Evolutionary conservation across 2,329 filamentous ascomycete species (phyloP).

Genomic region (Xylariaceae sp.): DNA sequence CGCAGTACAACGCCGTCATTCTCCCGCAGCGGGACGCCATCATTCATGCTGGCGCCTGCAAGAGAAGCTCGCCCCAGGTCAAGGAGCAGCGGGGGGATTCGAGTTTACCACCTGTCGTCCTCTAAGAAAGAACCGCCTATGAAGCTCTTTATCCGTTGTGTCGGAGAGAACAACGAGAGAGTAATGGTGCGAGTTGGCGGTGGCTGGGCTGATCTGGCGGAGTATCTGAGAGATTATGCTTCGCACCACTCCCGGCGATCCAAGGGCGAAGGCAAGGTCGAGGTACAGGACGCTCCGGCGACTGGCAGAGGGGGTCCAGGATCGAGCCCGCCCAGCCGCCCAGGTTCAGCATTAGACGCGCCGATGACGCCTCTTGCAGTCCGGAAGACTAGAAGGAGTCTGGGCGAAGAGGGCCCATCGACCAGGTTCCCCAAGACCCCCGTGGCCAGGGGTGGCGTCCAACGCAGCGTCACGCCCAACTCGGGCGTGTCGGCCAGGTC

Average conservation of each 20-base stretch:
- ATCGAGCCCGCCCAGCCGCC: constrained; percentile 35
- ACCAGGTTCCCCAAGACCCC: constrained; percentile 37
- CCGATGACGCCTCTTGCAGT: constrained; percentile 43
- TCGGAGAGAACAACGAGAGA: constrained; percentile 82
- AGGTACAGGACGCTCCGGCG: constrained; percentile 45
- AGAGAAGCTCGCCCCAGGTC: constrained; percentile 42
- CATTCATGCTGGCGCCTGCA: constrained; percentile 60
- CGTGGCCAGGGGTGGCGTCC: constrained; percentile 22
- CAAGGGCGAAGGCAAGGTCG: constrained; percentile 45
- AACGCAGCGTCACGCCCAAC: constrained; percentile 32
- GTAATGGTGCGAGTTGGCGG: constrained; percentile 98
- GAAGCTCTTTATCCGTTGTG: constrained; percentile 87
- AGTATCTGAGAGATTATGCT: constrained; percentile 90
- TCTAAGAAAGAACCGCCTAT: constrained; percentile 80
- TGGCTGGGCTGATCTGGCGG: constrained; percentile 94
- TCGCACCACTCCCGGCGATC: constrained; percentile 78
- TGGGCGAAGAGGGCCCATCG: constrained; percentile 26
- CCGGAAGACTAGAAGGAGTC: constrained; percentile 45
- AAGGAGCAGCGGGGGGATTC: constrained; percentile 61
- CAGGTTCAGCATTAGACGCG: constrained; percentile 31
- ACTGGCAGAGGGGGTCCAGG: constrained; percentile 23
- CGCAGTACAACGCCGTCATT: constrained; percentile 51
- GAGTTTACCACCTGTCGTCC: constrained; percentile 84
- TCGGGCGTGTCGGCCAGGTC: constrained; percentile 39
- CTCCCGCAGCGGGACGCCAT: constrained; percentile 48